Conservation (phyloP, 441 rosid genomes). For the Aleurites moluccanus region DNA sequence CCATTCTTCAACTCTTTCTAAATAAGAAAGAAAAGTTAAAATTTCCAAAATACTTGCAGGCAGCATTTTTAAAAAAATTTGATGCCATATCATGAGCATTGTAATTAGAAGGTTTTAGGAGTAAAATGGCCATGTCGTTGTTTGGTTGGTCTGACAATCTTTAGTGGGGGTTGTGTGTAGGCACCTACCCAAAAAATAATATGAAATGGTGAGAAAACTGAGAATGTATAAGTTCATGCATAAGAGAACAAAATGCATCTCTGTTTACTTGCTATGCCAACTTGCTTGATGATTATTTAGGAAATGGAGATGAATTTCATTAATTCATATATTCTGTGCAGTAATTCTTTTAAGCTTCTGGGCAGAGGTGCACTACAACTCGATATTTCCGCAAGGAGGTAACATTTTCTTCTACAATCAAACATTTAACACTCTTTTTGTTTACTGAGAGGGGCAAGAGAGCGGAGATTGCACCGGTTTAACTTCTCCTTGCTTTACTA, state of each 20-base stretch:
- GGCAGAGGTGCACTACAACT: conserved; percentile 77
- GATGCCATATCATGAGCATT: neutral
- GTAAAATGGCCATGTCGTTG: neutral
- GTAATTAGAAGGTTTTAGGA: neutral
- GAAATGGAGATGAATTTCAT: conserved; percentile 1
- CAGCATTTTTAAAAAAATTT: neutral
- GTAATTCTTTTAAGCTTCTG: conserved; percentile 65
- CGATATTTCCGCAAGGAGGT: conserved; percentile 58
- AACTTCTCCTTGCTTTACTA: neutral
- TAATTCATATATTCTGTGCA: conserved; percentile 34
- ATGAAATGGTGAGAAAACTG: neutral
- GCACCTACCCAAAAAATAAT: neutral
- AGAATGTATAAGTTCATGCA: neutral
- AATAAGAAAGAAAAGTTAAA: neutral
- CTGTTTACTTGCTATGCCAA: neutral
- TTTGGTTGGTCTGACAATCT: neutral
- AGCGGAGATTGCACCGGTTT: neutral
- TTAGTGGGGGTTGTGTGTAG: neutral
- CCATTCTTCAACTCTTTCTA: neutral
- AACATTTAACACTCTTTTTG: neutral
- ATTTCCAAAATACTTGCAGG: neutral
- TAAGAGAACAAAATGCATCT: neutral
- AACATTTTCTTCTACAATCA: conserved; percentile 2
- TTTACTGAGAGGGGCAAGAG: neutral
- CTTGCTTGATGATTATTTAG: neutral